Base-by-base conservation (phyloP, 2,329 filamentous ascomycete species). In the Fusarium tricinctum region DNA sequence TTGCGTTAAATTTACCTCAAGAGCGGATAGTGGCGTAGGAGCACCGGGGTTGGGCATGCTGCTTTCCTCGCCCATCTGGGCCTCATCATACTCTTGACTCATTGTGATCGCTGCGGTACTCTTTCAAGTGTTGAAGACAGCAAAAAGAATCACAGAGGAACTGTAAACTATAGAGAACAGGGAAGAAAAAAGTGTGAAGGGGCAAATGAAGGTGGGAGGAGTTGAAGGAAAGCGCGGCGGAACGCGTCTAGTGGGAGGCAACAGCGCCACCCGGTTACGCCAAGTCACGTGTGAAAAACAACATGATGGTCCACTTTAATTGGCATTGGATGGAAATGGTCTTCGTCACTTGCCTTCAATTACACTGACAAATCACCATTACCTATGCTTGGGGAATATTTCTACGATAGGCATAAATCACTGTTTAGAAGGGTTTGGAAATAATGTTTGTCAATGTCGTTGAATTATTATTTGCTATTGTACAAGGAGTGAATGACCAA, bases 21-120 rank as follows among this genome's bases (percentile, higher is more conserved):
- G 86, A 46, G 92, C 92, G 47, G 87, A 84, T 28, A 99, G 86
- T 46, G 95, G 94, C 57, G 94, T 97, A 4, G 96, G 96, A n/a
- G 96, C 96, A 69, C 96, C 96, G 59, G 95, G 95, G 13, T 92
- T 94, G 57, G 91, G 89, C 75, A 89, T 86, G 65, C 89, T 87
- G 73, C 86, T 86, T 62, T 97, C 93, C 58, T 96, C 94, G 58
- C 76, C 83, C 70, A 75, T 78, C 72, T 89, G 88, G 58, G 86
- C 86, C 64, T 91, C 90, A 69, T 97, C 92, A 38, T 89, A 88
- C 66, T 91, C 79, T 39, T 83, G 79, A 15, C 81, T 81, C 84
- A 86, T 85, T 49, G 50, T 76, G 43, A 42, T 23, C 39, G 28
- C 23, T n/a, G 22, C n/a, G 14, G 13, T 45, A 20, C 28, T 53